phyloP scores from a whole-genome alignment of 371 early-diverging fungal genomes.

The Rhizomucor miehei region DNA sequence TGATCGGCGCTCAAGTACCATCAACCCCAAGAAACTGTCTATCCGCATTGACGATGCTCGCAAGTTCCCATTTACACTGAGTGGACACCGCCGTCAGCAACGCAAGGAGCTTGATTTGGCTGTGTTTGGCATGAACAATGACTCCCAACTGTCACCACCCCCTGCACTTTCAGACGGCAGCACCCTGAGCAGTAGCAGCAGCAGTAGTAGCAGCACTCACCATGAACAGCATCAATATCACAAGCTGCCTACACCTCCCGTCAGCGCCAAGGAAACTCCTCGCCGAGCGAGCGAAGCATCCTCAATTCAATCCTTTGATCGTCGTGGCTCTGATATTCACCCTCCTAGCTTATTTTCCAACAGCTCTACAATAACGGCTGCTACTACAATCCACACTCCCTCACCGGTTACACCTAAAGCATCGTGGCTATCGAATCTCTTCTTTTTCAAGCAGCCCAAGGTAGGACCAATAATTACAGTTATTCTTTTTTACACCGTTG shows the following conservation, averaged over 20 bases:
- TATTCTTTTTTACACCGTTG: background rate
- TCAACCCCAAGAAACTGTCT: conserved; percentile 32
- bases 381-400: conserved; percentile 6
- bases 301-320: conserved; percentile 25
- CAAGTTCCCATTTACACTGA: conserved; percentile 23
- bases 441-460: conserved; percentile 51
- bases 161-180: conserved; percentile 38
- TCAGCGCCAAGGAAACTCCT: background rate
- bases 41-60: conserved; percentile 35
- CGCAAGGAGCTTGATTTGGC: conserved; percentile 42
- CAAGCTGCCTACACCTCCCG: background rate
- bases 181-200: conserved; percentile 38
- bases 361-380: conserved; percentile 30
- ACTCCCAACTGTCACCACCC: conserved; percentile 17
- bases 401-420: conserved; percentile 19
- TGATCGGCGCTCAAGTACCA: conserved; percentile 4
- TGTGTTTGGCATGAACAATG: conserved; percentile 18
- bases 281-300: conserved; percentile 36
- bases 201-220: conserved; percentile 11
- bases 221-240: conserved; percentile 7
- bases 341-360: conserved; percentile 38
- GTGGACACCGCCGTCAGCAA: conserved; percentile 21
- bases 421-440: conserved; percentile 42
- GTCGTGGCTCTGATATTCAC: conserved; percentile 26
- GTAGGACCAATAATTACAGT: conserved; percentile 1